phyloP scores from a whole-genome alignment of 2,329 filamentous ascomycete genomes.

The Trichophyton simii region DNA sequence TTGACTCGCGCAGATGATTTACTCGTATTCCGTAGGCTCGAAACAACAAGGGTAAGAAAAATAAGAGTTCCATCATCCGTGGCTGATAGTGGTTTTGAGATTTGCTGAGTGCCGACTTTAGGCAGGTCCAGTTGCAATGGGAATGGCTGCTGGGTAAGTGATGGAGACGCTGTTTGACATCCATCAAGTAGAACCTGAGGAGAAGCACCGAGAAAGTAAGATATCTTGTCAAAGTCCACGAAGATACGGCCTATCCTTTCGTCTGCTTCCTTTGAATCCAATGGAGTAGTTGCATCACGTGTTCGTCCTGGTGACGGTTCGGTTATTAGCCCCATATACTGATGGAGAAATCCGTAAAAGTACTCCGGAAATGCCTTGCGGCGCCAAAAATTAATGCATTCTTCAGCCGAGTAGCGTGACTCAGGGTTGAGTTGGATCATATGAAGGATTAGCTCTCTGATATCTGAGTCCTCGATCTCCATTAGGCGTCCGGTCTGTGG shows the following conservation, averaged over 20 bases:
- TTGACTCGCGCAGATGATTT: conserved; percentile 75
- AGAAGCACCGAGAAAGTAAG: conserved; percentile 75
- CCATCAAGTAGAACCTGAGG: conserved; percentile 32
- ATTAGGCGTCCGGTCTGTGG: conserved; percentile 67
- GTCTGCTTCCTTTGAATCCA: conserved; percentile 75
- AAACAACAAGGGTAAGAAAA: conserved; percentile 77
- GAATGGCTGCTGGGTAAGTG: conserved; percentile 33
- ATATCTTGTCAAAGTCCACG: conserved; percentile 94
- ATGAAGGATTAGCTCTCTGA: conserved; percentile 78
- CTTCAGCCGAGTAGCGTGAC: conserved; percentile 80
- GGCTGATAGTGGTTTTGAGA: conserved; percentile 48
- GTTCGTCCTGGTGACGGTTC: conserved; percentile 72
- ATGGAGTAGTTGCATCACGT: conserved; percentile 52
- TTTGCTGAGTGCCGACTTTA: conserved; percentile 58
- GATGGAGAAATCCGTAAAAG: conserved; percentile 94
- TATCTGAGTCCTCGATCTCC: conserved; percentile 75
- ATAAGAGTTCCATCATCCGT: conserved; percentile 84
- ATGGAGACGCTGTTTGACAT: conserved; percentile 22
- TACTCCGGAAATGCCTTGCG: conserved; percentile 88
- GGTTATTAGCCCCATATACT: conserved; percentile 93
- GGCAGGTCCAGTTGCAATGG: conserved; percentile 78
- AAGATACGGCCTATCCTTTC: conserved; percentile 89
- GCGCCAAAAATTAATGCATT: conserved; percentile 87
- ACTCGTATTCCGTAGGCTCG: conserved; percentile 78
- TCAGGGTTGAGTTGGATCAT: conserved; percentile 95